Conservation (phyloP, 257 asterid species). For the Solanum clarkiae region DNA sequence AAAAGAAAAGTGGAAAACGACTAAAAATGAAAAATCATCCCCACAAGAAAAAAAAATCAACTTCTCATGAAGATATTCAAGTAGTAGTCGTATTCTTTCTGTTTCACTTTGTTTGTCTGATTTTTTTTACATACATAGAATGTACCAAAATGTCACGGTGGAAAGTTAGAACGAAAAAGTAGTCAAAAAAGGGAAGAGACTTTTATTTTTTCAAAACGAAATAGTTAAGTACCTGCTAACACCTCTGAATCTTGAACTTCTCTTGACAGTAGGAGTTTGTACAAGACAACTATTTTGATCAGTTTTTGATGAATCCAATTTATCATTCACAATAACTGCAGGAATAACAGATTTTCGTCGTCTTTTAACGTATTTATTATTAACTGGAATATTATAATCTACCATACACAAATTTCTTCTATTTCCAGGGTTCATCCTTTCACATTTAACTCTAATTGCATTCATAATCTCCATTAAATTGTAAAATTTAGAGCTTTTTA, state of each 20-base stretch:
- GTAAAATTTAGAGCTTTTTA: not conserved
- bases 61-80: too few species aligned
- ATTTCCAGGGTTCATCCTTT: not conserved
- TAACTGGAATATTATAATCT: slow-evolving; percentile 13
- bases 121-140: not conserved
- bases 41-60: not conserved
- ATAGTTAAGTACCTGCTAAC: slow-evolving; percentile 11
- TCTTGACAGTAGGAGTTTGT: slow-evolving; percentile 19
- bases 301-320: slow-evolving; percentile 4
- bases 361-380: slow-evolving; percentile 30
- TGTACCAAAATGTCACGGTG: not conserved
- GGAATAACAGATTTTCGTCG: slow-evolving; percentile 36
- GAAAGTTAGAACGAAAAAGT: not conserved
- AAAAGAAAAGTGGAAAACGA: too few species aligned
- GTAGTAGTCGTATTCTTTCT: not conserved
- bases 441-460: slow-evolving; percentile 3
- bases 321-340: not conserved
- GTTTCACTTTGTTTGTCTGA: not conserved
- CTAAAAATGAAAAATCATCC: too few species aligned
- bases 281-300: slow-evolving; percentile 5
- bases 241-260: slow-evolving; percentile 84
- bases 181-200: not conserved
- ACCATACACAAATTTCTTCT: slow-evolving; percentile 9
- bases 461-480: slow-evolving; percentile 19
- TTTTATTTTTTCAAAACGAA: not conserved